phyloP scores from a whole-genome alignment of 2,329 filamentous ascomycete genomes.

The Diaporthe helianthi region DNA sequence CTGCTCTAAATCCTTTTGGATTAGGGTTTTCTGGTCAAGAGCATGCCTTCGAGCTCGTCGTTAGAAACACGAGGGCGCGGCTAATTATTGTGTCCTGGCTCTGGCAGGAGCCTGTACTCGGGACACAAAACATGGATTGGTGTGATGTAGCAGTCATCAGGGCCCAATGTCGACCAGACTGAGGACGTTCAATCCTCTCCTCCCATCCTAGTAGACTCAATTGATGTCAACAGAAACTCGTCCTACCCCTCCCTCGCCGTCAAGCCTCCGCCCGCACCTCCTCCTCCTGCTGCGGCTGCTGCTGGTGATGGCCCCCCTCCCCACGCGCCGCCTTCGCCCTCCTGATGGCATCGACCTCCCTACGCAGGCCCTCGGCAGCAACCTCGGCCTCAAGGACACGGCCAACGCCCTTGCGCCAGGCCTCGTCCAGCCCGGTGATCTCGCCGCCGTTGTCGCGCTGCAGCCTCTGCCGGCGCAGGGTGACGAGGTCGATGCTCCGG shows the following conservation, averaged over 20 bases:
- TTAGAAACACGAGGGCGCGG: too few species aligned
- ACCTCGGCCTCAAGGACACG: conserved; percentile 86
- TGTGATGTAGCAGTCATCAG: too few species aligned
- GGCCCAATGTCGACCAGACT: background rate
- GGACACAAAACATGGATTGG: background rate
- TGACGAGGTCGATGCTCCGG: conserved; percentile 75
- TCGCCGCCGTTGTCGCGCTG: conserved; percentile 79
- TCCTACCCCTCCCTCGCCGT: background rate
- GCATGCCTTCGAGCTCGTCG: too few species aligned
- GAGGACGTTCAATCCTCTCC: background rate
- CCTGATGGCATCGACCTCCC: conserved; percentile 71
- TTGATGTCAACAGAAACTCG: background rate
- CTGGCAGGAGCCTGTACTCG: background rate
- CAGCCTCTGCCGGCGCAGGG: conserved; percentile 69
- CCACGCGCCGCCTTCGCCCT: conserved; percentile 44
- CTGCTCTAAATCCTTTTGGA: background rate
- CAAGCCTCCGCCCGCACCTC: conserved; percentile 5
- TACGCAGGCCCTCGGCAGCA: conserved; percentile 75
- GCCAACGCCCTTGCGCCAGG: conserved; percentile 81
- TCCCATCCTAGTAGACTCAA: background rate
- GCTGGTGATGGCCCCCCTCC: background rate
- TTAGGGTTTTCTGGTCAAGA: background rate
- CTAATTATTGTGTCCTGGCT: background rate
- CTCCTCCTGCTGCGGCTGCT: too few species aligned
- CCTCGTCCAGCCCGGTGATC: conserved; percentile 71